phyloP scores from a whole-genome alignment of 148 eudicot genomes.

The Oxyria digyna region DNA sequence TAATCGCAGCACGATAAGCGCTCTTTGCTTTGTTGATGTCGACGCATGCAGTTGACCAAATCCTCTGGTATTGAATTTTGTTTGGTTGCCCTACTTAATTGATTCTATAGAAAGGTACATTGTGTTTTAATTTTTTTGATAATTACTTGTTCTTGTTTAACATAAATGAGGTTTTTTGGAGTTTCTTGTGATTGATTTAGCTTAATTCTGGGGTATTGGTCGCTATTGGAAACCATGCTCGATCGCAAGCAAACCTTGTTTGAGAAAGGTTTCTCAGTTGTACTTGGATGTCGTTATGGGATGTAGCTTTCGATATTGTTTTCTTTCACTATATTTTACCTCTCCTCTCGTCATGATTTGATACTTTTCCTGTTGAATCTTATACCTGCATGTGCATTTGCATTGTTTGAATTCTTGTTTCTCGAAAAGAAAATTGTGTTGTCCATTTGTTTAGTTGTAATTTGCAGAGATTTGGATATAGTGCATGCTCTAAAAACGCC shows the following conservation, averaged over 20 bases:
- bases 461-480: no score
- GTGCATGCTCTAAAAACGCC: no score
- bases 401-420: neutral
- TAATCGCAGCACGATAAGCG: no score
- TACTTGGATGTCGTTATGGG: neutral
- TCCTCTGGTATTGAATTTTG: neutral
- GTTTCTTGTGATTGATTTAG: neutral
- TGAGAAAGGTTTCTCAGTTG: neutral
- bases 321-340: neutral
- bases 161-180: no score
- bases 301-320: no score
- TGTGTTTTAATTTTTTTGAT: no score
- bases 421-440: neutral
- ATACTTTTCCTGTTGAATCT: neutral
- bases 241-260: neutral
- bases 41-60: neutral
- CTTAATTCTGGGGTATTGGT: neutral
- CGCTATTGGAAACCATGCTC: neutral
- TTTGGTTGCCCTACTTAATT: neutral
- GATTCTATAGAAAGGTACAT: neutral
- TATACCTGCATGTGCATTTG: neutral
- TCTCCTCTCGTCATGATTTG: neutral
- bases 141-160: no score
- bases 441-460: no score
- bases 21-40: neutral